Conservation (phyloP, 2,329 filamentous ascomycete genomes). For the Dendrostoma leiphaemia region DNA sequence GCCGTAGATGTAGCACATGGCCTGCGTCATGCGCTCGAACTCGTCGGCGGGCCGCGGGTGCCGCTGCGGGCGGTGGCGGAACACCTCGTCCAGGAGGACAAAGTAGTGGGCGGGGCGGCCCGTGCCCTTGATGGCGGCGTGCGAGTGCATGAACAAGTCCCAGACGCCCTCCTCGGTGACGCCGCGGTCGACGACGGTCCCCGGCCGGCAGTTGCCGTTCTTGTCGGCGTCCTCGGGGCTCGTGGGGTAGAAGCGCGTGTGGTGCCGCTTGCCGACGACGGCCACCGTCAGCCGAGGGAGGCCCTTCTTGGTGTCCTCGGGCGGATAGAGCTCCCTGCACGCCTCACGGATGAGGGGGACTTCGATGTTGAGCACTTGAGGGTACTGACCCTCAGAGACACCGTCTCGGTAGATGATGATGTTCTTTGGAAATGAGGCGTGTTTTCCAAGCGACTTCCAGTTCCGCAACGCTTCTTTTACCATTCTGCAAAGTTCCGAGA, state of each 20-base stretch:
- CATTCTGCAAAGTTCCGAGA: slow-evolving; percentile 53
- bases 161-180: slow-evolving; percentile 73
- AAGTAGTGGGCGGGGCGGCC: slow-evolving; percentile 82
- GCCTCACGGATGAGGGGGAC: slow-evolving; percentile 65
- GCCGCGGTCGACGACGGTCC: slow-evolving; percentile 82
- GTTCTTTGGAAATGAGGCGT: slow-evolving; percentile 59
- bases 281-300: slow-evolving; percentile 69
- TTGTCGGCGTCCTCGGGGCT: slow-evolving; percentile 28
- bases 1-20: slow-evolving; percentile 80
- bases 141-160: slow-evolving; percentile 82
- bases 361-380: slow-evolving; percentile 65
- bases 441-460: slow-evolving; percentile 60
- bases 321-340: slow-evolving; percentile 40
- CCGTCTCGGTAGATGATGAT: slow-evolving; percentile 87
- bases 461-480: slow-evolving; percentile 63
- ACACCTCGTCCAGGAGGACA: slow-evolving; percentile 69
- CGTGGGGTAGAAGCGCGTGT: slow-evolving; percentile 79
- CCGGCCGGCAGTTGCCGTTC: slow-evolving; percentile 63
- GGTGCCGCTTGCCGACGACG: slow-evolving; percentile 83
- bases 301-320: slow-evolving; percentile 34
- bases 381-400: slow-evolving; percentile 83
- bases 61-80: slow-evolving; percentile 59
- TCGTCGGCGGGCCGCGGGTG: slow-evolving; percentile 46
- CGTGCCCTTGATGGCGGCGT: slow-evolving; percentile 78
- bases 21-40: slow-evolving; percentile 71